Base-by-base conservation (phyloP, 1,284 basidiomycete species). In the Pseudozyma pruni region DNA sequence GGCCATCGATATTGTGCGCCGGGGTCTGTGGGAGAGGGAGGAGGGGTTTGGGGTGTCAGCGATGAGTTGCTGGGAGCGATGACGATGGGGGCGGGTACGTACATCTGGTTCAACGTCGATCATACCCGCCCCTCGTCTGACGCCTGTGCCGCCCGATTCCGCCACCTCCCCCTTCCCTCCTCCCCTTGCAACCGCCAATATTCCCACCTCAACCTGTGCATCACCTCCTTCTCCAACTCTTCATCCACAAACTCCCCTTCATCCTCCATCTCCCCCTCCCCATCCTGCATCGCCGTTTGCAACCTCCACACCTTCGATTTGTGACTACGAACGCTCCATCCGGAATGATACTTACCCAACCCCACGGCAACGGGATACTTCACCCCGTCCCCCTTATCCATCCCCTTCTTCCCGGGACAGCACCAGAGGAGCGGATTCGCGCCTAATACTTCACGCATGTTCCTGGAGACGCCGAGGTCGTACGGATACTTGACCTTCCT, bases 401-500 rank as follows among this genome's bases (percentile, higher is more conserved):
- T 55, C 85, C 27, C 6, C 8, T 6, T 10, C 83, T 35, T 81
- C 86, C 60, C 1, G 92, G 91, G 84, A 89, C n/a, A 91, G 72
- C 92, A 91, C 94, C 94, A 98, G 4, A 89, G 60, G 22, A 90
- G 82, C 1, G 89, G 87, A 48, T 88, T 91, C 16, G 79, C 81
- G 0, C 95, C 95, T 1, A 98, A 85, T 6, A 96, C 86, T 8
- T 90, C 87, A 58, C 87, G 85, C 19, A 94, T 84, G 76, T 98
- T 98, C 38, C 85, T 84, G 69, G 87, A 81, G 38, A 84, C 75
- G 8, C 93, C 93, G 44, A 98, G 84, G 81, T 95, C 69, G 52
- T 97, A 98, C 48, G 95, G 95, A 80, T 94, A 98, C 81, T 91
- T 92, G 80, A 95, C 86, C 89, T 92, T 72, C 14, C 61, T 33